Evolutionary conservation across 2,329 filamentous ascomycete genomes (phyloP).

Genomic region (Cadophora sp.): DNA sequence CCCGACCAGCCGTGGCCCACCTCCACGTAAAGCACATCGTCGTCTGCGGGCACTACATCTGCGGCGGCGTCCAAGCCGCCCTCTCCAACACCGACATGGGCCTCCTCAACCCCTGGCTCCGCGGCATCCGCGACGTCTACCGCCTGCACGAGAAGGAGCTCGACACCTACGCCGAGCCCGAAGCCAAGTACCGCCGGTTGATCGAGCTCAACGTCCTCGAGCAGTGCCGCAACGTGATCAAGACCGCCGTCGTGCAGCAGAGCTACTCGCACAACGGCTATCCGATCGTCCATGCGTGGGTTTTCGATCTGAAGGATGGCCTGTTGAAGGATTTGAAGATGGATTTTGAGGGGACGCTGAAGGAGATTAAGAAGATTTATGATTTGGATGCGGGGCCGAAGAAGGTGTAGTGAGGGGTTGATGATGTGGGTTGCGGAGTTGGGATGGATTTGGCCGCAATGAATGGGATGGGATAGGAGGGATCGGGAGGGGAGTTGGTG

Average conservation of each 20-base stretch:
- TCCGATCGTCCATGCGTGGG: constrained; percentile 76
- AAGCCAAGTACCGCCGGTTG: constrained; percentile 70
- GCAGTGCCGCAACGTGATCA: constrained; percentile 79
- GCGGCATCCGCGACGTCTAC: constrained; percentile 78
- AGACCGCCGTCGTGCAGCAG: constrained; percentile 82
- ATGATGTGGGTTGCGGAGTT: neutral
- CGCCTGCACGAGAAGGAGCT: constrained; percentile 74
- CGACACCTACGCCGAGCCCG: constrained; percentile 64
- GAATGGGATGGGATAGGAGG: neutral
- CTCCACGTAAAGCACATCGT: constrained; percentile 83
- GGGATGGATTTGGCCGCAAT: too few relatives aligned
- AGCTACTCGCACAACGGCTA: constrained; percentile 67
- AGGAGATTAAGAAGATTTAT: constrained; percentile 69
- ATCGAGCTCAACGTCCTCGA: constrained; percentile 85
- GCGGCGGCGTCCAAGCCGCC: constrained; percentile 77
- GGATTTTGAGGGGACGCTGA: constrained; percentile 62
- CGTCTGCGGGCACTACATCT: constrained; percentile 81
- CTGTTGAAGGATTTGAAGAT: constrained; percentile 69
- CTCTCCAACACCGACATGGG: constrained; percentile 75
- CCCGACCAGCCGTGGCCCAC: constrained; percentile 68
- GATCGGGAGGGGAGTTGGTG: neutral
- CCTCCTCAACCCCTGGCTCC: constrained; percentile 75
- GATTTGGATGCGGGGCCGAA: constrained; percentile 48
- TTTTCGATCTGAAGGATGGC: constrained; percentile 73
- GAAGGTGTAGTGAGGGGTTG: neutral